Evolutionary conservation across 805 yeast species (phyloP).

Genomic region (Clavispora carvajalis): DNA sequence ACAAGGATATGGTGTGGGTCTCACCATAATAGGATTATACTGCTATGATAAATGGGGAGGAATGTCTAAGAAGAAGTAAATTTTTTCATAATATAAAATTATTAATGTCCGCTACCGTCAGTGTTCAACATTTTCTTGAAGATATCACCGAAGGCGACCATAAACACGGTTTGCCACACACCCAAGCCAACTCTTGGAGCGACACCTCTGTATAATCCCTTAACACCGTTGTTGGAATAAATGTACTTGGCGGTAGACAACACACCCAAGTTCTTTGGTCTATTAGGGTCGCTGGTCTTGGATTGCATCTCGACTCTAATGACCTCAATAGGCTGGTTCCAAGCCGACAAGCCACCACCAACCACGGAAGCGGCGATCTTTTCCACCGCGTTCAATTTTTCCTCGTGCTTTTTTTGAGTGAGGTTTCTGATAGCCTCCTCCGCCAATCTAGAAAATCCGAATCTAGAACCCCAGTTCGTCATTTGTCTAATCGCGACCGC

Average conservation of each 20-base stretch:
- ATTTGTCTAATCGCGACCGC: conserved; percentile 98
- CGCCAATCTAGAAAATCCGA: conserved; percentile 86
- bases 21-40: conserved; percentile 37
- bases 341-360: conserved; percentile 97
- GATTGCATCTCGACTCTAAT: conserved; percentile 98
- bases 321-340: conserved; percentile 99
- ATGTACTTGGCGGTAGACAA: conserved; percentile 74
- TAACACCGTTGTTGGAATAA: conserved; percentile 73
- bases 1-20: conserved; percentile 32
- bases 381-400: conserved; percentile 67
- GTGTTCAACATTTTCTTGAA: conserved; percentile 39
- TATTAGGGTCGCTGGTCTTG: conserved; percentile 86
- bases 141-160: conserved; percentile 97
- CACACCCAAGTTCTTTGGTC: conserved; percentile 88
- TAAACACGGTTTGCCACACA: conserved; percentile 97
- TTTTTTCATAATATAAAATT: background rate
- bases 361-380: conserved; percentile 79
- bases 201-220: conserved; percentile 93
- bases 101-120: conserved; percentile 35
- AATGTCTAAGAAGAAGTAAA: background rate
- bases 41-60: conserved; percentile 40
- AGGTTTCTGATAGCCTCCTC: conserved; percentile 72
- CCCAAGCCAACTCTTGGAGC: conserved; percentile 96
- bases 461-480: conserved; percentile 99
- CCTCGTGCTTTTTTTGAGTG: conserved; percentile 52